Evolutionary conservation across 148 eudicot genomes (phyloP), one percentile per base, ranked within the genome.

Genomic region (Rheum nobile): DNA sequence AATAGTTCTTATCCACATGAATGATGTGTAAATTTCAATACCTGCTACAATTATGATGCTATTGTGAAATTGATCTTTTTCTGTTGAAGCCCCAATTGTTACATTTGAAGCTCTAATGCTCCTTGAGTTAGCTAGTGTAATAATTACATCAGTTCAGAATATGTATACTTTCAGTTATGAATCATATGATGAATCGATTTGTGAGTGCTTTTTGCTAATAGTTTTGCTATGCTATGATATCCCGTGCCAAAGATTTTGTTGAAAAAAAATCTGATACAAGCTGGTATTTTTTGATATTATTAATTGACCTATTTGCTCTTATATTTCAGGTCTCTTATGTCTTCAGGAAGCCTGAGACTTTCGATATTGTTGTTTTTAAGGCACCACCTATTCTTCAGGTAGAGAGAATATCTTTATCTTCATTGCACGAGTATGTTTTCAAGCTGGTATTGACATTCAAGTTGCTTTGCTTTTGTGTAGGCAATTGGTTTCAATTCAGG

Each of bases 321-420:
- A 4, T 65, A 22, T 65, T 31, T 67, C 86, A 92, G 96, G 90
- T 91, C 75, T 89, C 95, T 35, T 90, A 90, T 61, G 42, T 89
- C n/a, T 93, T 93, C 79, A 85, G 89, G 79, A 72, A 83, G 77
- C 98, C 98, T 71, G 95, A 89, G 74, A 86, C 91, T 35, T 89
- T 86, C 1, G 98, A 93, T 39, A 89, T 93, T 47, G 98, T 91
- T 71, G 81, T 93, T 67, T 93, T 91, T 75, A 91, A 82, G 79
- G 88, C 91, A 11, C 98, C 98, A 67, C 88, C 91, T 34, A 78
- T 81, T 81, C 95, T 91, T 73, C 90, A 89, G 97, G 98, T 91
- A 73, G 41, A 16, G 16, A 24, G 8, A 46, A 32, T 0, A 65
- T 31, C n/a, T 65, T 31, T 65, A 34, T 65, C 39, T 32, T 65